Evolutionary conservation across 352 stramenopile species (phyloP).

Genomic region (Phytophthora cajani): DNA sequence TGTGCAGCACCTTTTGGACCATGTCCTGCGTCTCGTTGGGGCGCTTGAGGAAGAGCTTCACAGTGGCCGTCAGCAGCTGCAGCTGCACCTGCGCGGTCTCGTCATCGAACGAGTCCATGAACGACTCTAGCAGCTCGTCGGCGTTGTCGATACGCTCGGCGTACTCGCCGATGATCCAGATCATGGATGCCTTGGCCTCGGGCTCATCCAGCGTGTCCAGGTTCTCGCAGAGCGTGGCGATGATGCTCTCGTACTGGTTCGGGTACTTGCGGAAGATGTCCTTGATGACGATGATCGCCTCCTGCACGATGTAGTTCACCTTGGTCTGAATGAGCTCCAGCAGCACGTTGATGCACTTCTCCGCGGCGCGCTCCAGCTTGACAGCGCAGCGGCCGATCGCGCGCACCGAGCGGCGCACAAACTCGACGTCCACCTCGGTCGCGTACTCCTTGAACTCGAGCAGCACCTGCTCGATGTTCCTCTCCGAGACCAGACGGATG

Average conservation of each 20-base stretch:
- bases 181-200: slow-evolving; percentile 98
- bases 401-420: slow-evolving; percentile 97
- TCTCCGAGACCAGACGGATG: slow-evolving; percentile 97
- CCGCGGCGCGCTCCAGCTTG: slow-evolving; percentile 97
- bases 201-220: slow-evolving; percentile 99
- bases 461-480: slow-evolving; percentile 98
- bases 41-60: slow-evolving; percentile 99
- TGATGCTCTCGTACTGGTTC: slow-evolving; percentile 99
- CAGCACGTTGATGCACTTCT: slow-evolving; percentile 99
- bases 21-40: slow-evolving; percentile 95
- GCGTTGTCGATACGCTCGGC: slow-evolving; percentile 99
- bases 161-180: slow-evolving; percentile 99
- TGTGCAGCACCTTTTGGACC: slow-evolving; percentile 97
- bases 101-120: slow-evolving; percentile 99
- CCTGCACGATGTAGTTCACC: slow-evolving; percentile 99
- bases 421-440: slow-evolving; percentile 99
- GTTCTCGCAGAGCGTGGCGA: slow-evolving; percentile 99
- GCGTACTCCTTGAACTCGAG: slow-evolving; percentile 99
- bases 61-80: slow-evolving; percentile 97
- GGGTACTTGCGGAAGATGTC: slow-evolving; percentile 99
- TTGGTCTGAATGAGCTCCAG: slow-evolving; percentile 99
- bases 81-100: slow-evolving; percentile 97
- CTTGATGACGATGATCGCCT: slow-evolving; percentile 99
- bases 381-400: slow-evolving; percentile 98
- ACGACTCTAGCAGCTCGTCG: slow-evolving; percentile 98